These are phyloP conservation scores for Suillus bovinus DNA, from an alignment of 768 basidiomycete genomes.

Conservation along the genomic window DNA sequence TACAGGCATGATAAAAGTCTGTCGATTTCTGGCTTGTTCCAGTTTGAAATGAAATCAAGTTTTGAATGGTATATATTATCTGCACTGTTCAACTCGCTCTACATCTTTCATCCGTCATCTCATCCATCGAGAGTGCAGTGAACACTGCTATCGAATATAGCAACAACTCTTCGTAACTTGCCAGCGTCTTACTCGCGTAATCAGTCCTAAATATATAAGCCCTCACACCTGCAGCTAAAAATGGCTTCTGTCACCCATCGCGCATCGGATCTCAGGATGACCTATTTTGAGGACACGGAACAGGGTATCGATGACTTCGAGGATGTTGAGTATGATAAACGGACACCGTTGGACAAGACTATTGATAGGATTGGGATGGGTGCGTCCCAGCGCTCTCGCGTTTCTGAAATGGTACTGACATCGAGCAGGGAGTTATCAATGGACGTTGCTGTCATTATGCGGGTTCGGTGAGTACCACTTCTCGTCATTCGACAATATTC, in stretches of 20 bases:
- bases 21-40: not conserved
- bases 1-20: not conserved
- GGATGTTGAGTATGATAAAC: conserved; percentile 37
- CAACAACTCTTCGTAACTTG: not conserved
- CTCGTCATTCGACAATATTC: not conserved
- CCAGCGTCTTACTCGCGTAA: conserved; percentile 10
- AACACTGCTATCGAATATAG: not conserved
- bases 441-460: conserved; percentile 79
- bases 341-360: conserved; percentile 76
- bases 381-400: conserved; percentile 20
- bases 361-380: conserved; percentile 94
- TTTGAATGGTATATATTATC: too few relatives aligned
- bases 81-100: not conserved
- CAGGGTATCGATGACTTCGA: conserved; percentile 34
- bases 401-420: not conserved
- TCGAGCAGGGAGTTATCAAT: conserved; percentile 69
- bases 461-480: conserved; percentile 69
- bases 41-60: not conserved
- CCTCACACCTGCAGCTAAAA: not conserved
- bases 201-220: not conserved
- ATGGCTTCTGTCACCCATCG: conserved; percentile 49
- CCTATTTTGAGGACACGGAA: conserved; percentile 42
- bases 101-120: not conserved
- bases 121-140: not conserved
- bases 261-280: conserved; percentile 44